These are phyloP conservation scores for Citrus unshiu DNA, from an alignment of 345 rosid species.

Conservation along the genomic window DNA sequence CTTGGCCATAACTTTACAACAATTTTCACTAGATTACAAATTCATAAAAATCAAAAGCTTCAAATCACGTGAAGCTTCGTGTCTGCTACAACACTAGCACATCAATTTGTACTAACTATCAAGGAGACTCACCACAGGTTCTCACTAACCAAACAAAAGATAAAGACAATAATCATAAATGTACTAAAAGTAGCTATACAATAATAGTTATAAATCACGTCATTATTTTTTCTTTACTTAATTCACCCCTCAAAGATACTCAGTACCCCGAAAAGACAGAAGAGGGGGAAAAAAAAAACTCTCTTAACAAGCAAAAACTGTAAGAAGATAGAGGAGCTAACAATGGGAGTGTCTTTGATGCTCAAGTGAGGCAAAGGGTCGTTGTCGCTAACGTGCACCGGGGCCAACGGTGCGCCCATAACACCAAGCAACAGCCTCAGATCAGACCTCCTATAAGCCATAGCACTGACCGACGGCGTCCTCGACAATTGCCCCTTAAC, in stretches of 20 bases:
- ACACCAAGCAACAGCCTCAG: constrained; percentile 80
- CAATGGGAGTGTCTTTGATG: constrained; percentile 89
- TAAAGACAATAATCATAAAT: neutral
- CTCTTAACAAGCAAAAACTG: neutral
- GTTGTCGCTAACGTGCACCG: constrained; percentile 58
- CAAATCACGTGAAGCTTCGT: constrained; percentile 2
- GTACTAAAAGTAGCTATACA: neutral
- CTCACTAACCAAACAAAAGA: constrained; percentile 19
- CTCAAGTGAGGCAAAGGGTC: constrained; percentile 86
- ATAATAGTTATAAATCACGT: neutral
- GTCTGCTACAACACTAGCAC: neutral
- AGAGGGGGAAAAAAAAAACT: neutral
- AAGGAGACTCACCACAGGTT: neutral
- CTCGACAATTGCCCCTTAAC: constrained; percentile 69
- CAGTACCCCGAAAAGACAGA: neutral
- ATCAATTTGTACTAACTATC: neutral
- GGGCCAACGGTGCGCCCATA: constrained; percentile 92
- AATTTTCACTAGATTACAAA: neutral
- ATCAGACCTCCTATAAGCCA: constrained; percentile 60
- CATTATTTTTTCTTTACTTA: neutral
- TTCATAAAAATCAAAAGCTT: constrained; percentile 1
- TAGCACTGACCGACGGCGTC: constrained; percentile 48
- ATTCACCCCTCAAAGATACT: neutral
- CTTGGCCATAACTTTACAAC: neutral
- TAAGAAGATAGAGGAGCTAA: constrained; percentile 24